A percentile compares a stretch with the other conserved stretches of the same genome.
These are phyloP conservation scores for Chloris gayana DNA, from an alignment of 176 grass and related monocot species.

Conservation along the genomic window DNA sequence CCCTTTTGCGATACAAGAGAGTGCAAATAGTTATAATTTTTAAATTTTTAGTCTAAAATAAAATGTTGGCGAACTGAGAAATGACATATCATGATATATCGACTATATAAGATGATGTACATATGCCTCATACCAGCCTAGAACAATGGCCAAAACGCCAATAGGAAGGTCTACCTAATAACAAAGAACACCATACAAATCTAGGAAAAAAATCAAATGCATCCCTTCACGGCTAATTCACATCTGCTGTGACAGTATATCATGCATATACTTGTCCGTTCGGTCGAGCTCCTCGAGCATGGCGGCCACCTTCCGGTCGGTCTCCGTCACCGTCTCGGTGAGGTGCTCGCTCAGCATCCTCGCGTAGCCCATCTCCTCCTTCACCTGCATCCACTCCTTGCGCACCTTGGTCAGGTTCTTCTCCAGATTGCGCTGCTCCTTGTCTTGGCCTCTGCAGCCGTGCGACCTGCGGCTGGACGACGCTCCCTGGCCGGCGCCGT, in stretches of 20 bases:
- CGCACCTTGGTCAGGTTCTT: slow-evolving; percentile 67
- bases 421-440: slow-evolving; percentile 55
- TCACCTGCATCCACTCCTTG: slow-evolving; percentile 77
- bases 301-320: slow-evolving; percentile 59
- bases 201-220: background rate
- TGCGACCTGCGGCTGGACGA: slow-evolving; percentile 25
- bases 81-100: slow-evolving; percentile 4
- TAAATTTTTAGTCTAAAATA: background rate
- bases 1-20: no score
- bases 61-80: slow-evolving; percentile 4
- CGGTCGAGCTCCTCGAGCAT: slow-evolving; percentile 68
- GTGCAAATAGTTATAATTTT: background rate
- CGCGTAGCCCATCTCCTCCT: slow-evolving; percentile 76
- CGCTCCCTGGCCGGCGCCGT: slow-evolving; percentile 31
- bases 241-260: slow-evolving; percentile 54
- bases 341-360: slow-evolving; percentile 66
- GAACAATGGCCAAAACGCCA: slow-evolving; percentile 22
- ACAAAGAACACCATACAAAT: background rate
- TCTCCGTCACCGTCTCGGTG: slow-evolving; percentile 56
- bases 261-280: slow-evolving; percentile 62
- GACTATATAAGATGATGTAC: slow-evolving; percentile 33
- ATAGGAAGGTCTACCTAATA: slow-evolving; percentile 18
- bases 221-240: slow-evolving; percentile 15
- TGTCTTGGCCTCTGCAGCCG: slow-evolving; percentile 39
- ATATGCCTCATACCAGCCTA: background rate